phyloP scores from a whole-genome alignment of 371 early-diverging fungal genomes.

The Rhizopus microsporus region DNA sequence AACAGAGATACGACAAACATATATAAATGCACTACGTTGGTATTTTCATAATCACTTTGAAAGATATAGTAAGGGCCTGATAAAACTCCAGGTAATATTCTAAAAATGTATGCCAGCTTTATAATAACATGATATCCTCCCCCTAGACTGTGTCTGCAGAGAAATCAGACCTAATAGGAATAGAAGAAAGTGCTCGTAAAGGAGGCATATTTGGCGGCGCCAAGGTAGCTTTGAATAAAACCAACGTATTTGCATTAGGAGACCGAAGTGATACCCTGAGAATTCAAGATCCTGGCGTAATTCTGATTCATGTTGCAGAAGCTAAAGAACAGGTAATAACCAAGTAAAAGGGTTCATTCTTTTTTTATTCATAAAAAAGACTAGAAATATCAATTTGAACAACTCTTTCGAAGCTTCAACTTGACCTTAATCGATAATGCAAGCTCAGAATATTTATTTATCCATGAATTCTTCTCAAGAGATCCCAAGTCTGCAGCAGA shows the following conservation, averaged over 20 bases:
- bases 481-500: slow-evolving; percentile 51
- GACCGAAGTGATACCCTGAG: slow-evolving; percentile 71
- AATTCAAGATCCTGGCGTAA: slow-evolving; percentile 76
- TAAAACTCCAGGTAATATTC: slow-evolving; percentile 66
- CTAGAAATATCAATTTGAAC: slow-evolving; percentile 74
- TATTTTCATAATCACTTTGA: slow-evolving; percentile 91
- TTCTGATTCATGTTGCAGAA: slow-evolving; percentile 80
- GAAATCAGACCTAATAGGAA: slow-evolving; percentile 80
- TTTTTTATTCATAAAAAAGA: too few relatives aligned
- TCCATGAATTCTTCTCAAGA: slow-evolving; percentile 81
- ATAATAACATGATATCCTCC: background rate
- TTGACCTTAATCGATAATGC: slow-evolving; percentile 90
- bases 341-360: background rate
- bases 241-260: slow-evolving; percentile 76
- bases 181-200: slow-evolving; percentile 74
- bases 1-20: slow-evolving; percentile 79
- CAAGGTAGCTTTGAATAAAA: slow-evolving; percentile 63
- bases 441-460: slow-evolving; percentile 88
- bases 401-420: slow-evolving; percentile 82
- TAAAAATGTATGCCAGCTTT: background rate
- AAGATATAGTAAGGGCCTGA: slow-evolving; percentile 74
- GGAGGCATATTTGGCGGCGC: slow-evolving; percentile 66
- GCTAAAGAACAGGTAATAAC: slow-evolving; percentile 65
- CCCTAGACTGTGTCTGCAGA: slow-evolving; percentile 73
- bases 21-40: slow-evolving; percentile 79